Percentiles rank a stretch among this genome's conserved stretches.
Evolutionary conservation across 441 rosid species (phyloP).

Genomic region (Lepidium campestre): DNA sequence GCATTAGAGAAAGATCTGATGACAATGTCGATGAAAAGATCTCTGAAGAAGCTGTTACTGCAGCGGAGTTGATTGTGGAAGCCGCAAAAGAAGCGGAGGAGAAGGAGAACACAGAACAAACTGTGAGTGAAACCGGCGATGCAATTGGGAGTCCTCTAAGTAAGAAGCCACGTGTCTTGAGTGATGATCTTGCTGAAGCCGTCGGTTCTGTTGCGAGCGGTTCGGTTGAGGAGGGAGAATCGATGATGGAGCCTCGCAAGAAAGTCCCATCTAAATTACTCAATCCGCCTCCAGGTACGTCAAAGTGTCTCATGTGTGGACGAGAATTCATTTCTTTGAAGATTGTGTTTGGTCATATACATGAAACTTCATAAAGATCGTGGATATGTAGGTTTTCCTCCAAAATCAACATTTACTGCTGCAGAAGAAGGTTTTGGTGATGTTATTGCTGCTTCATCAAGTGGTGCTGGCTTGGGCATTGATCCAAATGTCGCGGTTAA

Average conservation of each 20-base stretch:
- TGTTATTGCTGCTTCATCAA: not conserved
- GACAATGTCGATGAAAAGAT: not conserved
- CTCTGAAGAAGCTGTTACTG: not conserved
- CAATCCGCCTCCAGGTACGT: constrained; percentile 17
- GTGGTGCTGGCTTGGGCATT: not conserved
- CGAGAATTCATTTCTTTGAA: constrained; percentile 20
- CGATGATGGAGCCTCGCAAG: not conserved
- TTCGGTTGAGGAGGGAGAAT: not conserved
- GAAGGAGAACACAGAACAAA: not conserved
- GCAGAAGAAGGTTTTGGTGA: not conserved
- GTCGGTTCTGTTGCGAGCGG: not conserved
- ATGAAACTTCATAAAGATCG: constrained; percentile 20
- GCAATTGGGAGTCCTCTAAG: not conserved
- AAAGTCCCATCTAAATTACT: not conserved
- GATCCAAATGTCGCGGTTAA: not conserved
- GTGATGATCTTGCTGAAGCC: not conserved
- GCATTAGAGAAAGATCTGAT: not conserved
- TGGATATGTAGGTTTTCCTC: not conserved
- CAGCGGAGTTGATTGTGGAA: not conserved
- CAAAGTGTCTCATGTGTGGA: constrained; percentile 20
- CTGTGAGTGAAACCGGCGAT: not conserved
- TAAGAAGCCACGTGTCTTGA: no score
- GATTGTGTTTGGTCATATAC: constrained; percentile 31
- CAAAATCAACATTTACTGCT: not conserved
- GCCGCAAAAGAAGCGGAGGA: not conserved